Percentiles rank a stretch among this genome's conserved stretches.
Conservation (phyloP, 495 filamentous ascomycete genomes). For the Aspergillus nanangensis region DNA sequence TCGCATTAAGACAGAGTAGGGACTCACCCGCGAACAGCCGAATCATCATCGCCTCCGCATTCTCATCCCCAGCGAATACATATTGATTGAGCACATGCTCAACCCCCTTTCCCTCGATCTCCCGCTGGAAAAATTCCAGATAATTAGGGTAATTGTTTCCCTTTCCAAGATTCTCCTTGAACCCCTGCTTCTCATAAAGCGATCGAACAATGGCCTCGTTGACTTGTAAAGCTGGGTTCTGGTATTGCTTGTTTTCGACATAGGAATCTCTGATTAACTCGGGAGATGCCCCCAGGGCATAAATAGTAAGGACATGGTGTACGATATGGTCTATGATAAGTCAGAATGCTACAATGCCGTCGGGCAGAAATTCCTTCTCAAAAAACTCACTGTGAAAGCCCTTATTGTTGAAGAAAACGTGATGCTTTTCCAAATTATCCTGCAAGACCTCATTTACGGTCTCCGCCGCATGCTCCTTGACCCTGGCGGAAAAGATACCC, state of each 20-base stretch:
- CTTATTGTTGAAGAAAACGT: constrained; percentile 69
- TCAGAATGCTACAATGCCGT: constrained; percentile 1
- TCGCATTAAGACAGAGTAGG: too few species aligned
- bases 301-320: constrained; percentile 72
- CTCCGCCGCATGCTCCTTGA: constrained; percentile 54
- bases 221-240: constrained; percentile 41
- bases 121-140: constrained; percentile 63
- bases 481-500: constrained; percentile 51
- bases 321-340: constrained; percentile 52
- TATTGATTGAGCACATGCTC: constrained; percentile 56
- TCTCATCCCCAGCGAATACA: constrained; percentile 58
- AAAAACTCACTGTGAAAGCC: constrained; percentile 61
- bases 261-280: constrained; percentile 54
- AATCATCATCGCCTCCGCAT: constrained; percentile 56
- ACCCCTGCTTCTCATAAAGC: constrained; percentile 47
- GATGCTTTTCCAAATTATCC: constrained; percentile 67
- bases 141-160: constrained; percentile 60
- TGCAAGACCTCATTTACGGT: constrained; percentile 63
- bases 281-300: constrained; percentile 63
- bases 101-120: constrained; percentile 62
- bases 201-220: constrained; percentile 44
- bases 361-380: not conserved
- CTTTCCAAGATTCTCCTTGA: constrained; percentile 47
- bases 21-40: constrained; percentile 53
- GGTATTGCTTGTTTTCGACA: constrained; percentile 55